Conservation (phyloP, 2,329 filamentous ascomycete species). For the Aotearoamyces nothofagi region DNA sequence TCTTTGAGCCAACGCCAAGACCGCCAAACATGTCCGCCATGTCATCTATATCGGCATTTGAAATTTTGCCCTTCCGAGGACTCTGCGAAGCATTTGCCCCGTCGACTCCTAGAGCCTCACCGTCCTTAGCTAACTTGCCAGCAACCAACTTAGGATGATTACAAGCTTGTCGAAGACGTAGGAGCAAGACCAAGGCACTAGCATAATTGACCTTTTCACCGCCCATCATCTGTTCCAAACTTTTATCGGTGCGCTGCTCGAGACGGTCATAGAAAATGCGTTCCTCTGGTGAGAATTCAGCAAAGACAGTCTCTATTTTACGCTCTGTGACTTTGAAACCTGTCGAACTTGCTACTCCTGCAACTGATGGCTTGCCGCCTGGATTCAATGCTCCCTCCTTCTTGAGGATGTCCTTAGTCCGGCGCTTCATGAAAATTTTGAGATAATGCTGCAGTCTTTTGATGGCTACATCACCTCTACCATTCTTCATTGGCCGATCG, state of each 20-base stretch:
- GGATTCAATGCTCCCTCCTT: constrained; percentile 68
- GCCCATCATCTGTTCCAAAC: constrained; percentile 78
- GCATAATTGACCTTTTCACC: constrained; percentile 74
- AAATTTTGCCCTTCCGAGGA: constrained; percentile 29
- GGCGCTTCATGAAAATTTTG: constrained; percentile 94
- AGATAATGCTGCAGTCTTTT: constrained; percentile 71
- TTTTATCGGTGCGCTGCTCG: constrained; percentile 71
- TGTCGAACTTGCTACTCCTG: constrained; percentile 32
- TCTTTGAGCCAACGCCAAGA: constrained; percentile 35
- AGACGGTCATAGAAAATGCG: constrained; percentile 74
- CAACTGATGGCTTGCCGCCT: constrained; percentile 44
- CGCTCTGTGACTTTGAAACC: constrained; percentile 87
- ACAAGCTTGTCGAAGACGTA: constrained; percentile 82
- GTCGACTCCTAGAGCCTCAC: constrained; percentile 63
- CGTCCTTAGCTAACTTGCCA: constrained; percentile 73
- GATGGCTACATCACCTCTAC: constrained; percentile 79
- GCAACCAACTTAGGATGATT: constrained; percentile 86
- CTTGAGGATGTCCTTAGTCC: constrained; percentile 93
- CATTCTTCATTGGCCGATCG: constrained; percentile 75
- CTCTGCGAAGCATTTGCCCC: constrained; percentile 28
- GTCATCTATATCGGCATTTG: constrained; percentile 57
- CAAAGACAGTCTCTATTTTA: constrained; percentile 67
- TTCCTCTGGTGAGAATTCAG: constrained; percentile 67
- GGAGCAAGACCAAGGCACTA: constrained; percentile 79
- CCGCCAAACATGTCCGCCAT: constrained; percentile 78